phyloP scores from a whole-genome alignment of 108 stramenopile genomes.

The Cyclotella baltica region DNA sequence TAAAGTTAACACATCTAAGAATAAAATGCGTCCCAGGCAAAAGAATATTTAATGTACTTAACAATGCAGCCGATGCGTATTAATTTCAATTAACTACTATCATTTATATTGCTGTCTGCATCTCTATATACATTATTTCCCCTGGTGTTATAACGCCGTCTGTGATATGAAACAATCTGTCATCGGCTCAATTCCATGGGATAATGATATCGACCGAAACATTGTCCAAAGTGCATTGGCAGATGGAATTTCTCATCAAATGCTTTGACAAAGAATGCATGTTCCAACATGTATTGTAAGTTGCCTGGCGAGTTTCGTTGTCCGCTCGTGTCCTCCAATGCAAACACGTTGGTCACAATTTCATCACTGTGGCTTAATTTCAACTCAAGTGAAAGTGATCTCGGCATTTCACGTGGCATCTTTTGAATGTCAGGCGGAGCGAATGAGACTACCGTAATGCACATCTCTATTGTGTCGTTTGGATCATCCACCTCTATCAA shows the following conservation, averaged over 20 bases:
- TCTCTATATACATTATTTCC: too few relatives aligned
- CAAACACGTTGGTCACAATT: neutral
- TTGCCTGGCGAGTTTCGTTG: neutral
- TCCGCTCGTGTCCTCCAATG: neutral
- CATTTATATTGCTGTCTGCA: too few relatives aligned
- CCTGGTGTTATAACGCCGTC: neutral
- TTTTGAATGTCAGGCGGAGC: neutral
- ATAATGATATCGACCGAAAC: slow-evolving; percentile 28
- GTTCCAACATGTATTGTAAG: slow-evolving; percentile 20
- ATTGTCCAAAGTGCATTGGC: slow-evolving; percentile 35
- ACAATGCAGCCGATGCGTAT: too few relatives aligned
- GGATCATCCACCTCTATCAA: slow-evolving; percentile 20
- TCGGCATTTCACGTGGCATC: neutral
- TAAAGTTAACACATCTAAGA: too few relatives aligned
- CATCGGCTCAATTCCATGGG: neutral
- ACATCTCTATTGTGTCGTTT: slow-evolving; percentile 20
- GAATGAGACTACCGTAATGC: slow-evolving; percentile 9
- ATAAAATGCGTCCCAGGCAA: too few relatives aligned
- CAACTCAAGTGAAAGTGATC: slow-evolving; percentile 11
- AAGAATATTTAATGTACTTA: too few relatives aligned
- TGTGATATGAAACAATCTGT: neutral
- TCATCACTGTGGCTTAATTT: slow-evolving; percentile 16
- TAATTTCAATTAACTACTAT: too few relatives aligned
- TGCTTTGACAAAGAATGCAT: slow-evolving; percentile 21
- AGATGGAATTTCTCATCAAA: slow-evolving; percentile 22